These are phyloP conservation scores for Cadophora luteo-olivacea DNA, from an alignment of 2,329 filamentous ascomycete species.

Conservation along the genomic window DNA sequence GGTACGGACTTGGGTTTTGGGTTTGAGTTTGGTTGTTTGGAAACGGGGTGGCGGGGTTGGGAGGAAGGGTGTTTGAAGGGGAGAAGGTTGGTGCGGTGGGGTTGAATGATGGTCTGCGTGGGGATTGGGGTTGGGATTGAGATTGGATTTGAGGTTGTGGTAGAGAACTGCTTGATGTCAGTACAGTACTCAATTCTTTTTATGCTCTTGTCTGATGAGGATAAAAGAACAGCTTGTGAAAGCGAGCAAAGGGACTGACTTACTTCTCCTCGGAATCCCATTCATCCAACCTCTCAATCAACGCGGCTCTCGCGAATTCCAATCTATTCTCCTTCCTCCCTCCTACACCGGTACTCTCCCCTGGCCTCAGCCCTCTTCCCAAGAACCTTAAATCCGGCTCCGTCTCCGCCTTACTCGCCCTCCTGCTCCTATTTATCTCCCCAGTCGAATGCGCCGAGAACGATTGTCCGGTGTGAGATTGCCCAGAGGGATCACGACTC, in stretches of 20 bases:
- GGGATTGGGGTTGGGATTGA: not conserved
- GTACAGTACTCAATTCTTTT: not conserved
- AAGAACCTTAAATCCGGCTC: slow-evolving; percentile 29
- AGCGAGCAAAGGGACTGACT: not conserved
- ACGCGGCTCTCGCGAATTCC: slow-evolving; percentile 29
- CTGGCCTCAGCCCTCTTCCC: slow-evolving; percentile 8
- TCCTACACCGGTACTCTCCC: not conserved
- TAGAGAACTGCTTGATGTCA: not conserved
- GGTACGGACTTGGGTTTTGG: not conserved
- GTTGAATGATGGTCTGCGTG: slow-evolving; percentile 29
- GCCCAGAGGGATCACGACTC: slow-evolving; percentile 53
- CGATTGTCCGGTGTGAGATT: slow-evolving; percentile 48
- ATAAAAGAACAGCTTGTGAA: too few relatives aligned
- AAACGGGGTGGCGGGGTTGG: not conserved
- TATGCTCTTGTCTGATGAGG: too few relatives aligned
- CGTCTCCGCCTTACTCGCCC: slow-evolving; percentile 42
- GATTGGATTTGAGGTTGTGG: not conserved
- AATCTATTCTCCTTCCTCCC: slow-evolving; percentile 29
- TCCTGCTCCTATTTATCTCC: slow-evolving; percentile 3
- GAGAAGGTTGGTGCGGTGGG: slow-evolving; percentile 34
- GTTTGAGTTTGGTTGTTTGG: not conserved
- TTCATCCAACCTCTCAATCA: slow-evolving; percentile 32
- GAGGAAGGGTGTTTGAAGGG: slow-evolving; percentile 13
- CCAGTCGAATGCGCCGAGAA: slow-evolving; percentile 34
- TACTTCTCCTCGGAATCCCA: slow-evolving; percentile 28